Evolutionary conservation across 1,139 yeast genomes (phyloP).

Genomic region (Blastobotrys apis): DNA sequence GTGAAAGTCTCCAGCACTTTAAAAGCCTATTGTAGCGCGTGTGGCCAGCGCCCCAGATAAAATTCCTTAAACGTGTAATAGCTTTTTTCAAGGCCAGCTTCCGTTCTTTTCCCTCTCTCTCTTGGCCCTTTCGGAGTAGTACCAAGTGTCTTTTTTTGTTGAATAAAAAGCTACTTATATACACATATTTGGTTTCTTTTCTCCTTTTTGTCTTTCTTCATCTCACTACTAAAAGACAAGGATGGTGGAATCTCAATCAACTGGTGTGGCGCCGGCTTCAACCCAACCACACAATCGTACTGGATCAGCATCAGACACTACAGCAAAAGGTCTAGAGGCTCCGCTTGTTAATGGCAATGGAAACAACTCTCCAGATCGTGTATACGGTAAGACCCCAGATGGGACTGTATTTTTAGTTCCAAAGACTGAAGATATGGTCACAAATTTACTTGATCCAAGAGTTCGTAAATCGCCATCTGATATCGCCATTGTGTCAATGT

Average conservation of each 20-base stretch:
- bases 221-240: background rate
- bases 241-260: background rate
- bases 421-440: constrained; percentile 80
- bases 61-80: no score
- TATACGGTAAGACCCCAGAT: constrained; percentile 29
- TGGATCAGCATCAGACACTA: no score
- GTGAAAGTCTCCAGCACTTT: constrained; percentile 1
- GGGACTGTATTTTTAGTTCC: constrained; percentile 57
- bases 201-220: background rate
- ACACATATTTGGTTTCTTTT: background rate
- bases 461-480: constrained; percentile 68
- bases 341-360: background rate
- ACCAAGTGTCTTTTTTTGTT: no score
- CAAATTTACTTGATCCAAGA: constrained; percentile 75
- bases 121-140: no score
- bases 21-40: background rate
- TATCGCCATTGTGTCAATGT: constrained; percentile 49
- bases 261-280: background rate
- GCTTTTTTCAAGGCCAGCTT: no score
- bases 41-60: background rate
- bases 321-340: no score
- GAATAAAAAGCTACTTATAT: background rate
- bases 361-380: background rate
- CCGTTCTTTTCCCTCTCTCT: background rate
- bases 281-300: background rate